These are phyloP conservation scores for Chlorella ohadii DNA, from an alignment of 139 green algal species.

Conservation along the genomic window DNA sequence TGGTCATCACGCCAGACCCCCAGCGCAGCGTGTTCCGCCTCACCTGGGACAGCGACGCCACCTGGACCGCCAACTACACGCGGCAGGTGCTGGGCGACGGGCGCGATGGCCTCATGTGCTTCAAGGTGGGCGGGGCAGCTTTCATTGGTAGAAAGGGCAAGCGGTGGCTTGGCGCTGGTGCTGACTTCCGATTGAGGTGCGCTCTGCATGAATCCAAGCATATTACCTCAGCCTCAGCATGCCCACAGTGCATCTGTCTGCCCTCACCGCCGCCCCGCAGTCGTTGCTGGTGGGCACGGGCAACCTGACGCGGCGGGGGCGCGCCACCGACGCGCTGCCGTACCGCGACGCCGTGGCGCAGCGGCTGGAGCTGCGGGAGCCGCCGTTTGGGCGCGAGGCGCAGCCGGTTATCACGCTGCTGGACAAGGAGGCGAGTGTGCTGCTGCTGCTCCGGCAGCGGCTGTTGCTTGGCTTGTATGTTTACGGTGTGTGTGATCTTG, in stretches of 20 bases:
- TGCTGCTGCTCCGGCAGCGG: too few species aligned
- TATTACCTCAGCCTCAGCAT: too few species aligned
- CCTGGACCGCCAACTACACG: background rate
- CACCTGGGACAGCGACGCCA: constrained; percentile 12
- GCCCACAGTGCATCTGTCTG: too few species aligned
- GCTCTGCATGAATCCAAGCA: too few species aligned
- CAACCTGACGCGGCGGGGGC: constrained; percentile 8
- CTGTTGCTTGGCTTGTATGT: too few species aligned
- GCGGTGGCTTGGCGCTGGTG: too few species aligned
- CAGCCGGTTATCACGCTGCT: constrained; percentile 4
- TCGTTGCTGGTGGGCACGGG: constrained; percentile 25
- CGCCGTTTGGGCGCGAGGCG: background rate
- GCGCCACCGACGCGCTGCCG: constrained; percentile 7
- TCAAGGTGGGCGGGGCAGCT: constrained; percentile 13
- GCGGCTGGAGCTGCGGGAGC: constrained; percentile 1
- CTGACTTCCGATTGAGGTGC: too few species aligned
- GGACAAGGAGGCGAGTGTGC: background rate
- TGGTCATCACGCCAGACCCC: constrained; percentile 23
- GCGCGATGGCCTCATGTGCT: constrained; percentile 29
- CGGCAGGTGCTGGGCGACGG: background rate
- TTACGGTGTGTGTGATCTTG: too few species aligned
- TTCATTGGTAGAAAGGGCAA: too few species aligned
- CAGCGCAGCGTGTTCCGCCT: constrained; percentile 27
- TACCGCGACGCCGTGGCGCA: constrained; percentile 12
- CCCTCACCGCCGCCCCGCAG: too few species aligned